Evolutionary conservation across 2,329 filamentous ascomycete species (phyloP).

Genomic region (Arthrobotrys entomopaga): DNA sequence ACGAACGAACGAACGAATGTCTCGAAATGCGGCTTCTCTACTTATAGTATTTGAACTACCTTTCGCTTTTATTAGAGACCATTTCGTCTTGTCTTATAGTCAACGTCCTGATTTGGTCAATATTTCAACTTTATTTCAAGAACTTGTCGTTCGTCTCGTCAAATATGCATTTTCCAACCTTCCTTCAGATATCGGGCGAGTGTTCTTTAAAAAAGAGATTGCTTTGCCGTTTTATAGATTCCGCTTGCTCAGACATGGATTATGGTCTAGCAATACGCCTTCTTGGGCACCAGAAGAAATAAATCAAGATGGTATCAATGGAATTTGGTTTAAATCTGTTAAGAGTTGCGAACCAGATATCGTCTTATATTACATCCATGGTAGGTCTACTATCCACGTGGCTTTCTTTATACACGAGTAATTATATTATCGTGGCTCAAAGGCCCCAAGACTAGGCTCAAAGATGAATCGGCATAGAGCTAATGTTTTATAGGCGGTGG

Average conservation of each 20-base stretch:
- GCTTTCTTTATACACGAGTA: too few species aligned
- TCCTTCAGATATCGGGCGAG: slow-evolving; percentile 73
- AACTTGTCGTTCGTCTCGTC: slow-evolving; percentile 79
- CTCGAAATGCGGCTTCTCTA: not conserved
- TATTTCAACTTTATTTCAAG: slow-evolving; percentile 77
- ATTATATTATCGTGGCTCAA: too few species aligned
- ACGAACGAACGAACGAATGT: not conserved
- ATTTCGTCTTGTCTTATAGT: slow-evolving; percentile 65
- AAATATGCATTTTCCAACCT: slow-evolving; percentile 80
- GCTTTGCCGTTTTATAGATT: slow-evolving; percentile 78
- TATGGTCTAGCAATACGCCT: slow-evolving; percentile 60
- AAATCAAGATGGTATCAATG: slow-evolving; percentile 26
- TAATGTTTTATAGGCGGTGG: slow-evolving; percentile 71
- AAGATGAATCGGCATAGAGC: slow-evolving; percentile 42
- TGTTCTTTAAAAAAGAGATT: slow-evolving; percentile 81
- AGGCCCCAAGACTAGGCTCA: not conserved
- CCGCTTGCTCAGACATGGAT: slow-evolving; percentile 77
- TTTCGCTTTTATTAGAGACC: slow-evolving; percentile 69
- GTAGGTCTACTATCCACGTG: slow-evolving; percentile 62
- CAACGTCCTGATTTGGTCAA: slow-evolving; percentile 72
- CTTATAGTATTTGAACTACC: slow-evolving; percentile 70
- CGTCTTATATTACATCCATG: slow-evolving; percentile 84
- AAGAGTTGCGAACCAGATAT: slow-evolving; percentile 72
- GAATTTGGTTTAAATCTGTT: slow-evolving; percentile 41
- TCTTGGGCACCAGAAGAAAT: slow-evolving; percentile 66